Evolutionary conservation across 108 stramenopile genomes (phyloP).

Genomic region (Fistulifera pelliculosa): DNA sequence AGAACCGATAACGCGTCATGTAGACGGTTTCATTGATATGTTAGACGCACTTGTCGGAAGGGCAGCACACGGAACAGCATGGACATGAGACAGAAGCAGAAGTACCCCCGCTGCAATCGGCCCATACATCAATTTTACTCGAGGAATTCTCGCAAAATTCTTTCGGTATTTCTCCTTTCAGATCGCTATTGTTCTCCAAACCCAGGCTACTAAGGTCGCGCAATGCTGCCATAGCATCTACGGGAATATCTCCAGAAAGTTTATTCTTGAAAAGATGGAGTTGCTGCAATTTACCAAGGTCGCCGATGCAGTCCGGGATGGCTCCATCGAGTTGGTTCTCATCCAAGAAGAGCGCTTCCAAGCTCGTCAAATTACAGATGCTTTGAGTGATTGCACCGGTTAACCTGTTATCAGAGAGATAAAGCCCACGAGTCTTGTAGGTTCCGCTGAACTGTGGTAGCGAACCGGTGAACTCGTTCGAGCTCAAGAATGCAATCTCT

Average conservation of each 20-base stretch:
- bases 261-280: constrained; percentile 42
- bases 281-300: constrained; percentile 40
- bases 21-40: neutral
- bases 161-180: constrained; percentile 44
- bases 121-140: constrained; percentile 20
- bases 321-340: constrained; percentile 40
- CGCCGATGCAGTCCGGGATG: constrained; percentile 50
- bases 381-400: constrained; percentile 44
- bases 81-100: neutral
- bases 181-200: constrained; percentile 39
- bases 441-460: constrained; percentile 40
- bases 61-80: constrained; percentile 12
- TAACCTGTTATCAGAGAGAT: constrained; percentile 51
- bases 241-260: constrained; percentile 29
- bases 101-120: constrained; percentile 19
- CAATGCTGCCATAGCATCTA: constrained; percentile 6
- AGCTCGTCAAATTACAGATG: constrained; percentile 29
- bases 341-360: constrained; percentile 45
- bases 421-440: constrained; percentile 32
- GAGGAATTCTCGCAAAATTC: constrained; percentile 22
- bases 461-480: constrained; percentile 43
- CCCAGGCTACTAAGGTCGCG: constrained; percentile 26
- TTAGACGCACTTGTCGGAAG: neutral
- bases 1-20: too few relatives aligned
- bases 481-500: constrained; percentile 28